These are phyloP conservation scores for Drechslerella dactyloides DNA, from an alignment of 2,329 filamentous ascomycete genomes.

Conservation along the genomic window DNA sequence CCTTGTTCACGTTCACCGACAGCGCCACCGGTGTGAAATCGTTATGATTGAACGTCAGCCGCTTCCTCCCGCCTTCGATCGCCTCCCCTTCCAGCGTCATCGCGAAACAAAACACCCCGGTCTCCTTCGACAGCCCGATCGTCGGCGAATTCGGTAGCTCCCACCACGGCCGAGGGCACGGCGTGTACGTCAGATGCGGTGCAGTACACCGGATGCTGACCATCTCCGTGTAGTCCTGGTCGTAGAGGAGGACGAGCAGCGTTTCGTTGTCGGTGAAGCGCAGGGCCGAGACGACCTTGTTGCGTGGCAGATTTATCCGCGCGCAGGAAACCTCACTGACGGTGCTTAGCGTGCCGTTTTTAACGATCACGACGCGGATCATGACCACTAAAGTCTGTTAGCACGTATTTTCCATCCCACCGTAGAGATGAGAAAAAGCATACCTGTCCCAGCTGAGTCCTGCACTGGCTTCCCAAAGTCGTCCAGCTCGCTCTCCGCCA, in stretches of 20 bases:
- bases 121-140: slow-evolving; percentile 13
- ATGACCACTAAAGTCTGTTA: slow-evolving; percentile 48
- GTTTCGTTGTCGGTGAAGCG: slow-evolving; percentile 55
- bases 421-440: neutral
- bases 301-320: slow-evolving; percentile 28
- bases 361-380: slow-evolving; percentile 53
- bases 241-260: slow-evolving; percentile 52
- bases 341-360: slow-evolving; percentile 54
- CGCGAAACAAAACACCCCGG: slow-evolving; percentile 39
- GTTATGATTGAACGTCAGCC: slow-evolving; percentile 42
- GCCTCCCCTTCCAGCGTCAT: slow-evolving; percentile 23
- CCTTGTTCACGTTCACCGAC: slow-evolving; percentile 48
- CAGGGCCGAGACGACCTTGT: slow-evolving; percentile 51
- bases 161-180: slow-evolving; percentile 35
- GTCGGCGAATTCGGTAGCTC: slow-evolving; percentile 33
- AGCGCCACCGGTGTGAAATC: slow-evolving; percentile 42
- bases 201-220: slow-evolving; percentile 34
- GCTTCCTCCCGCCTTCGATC: slow-evolving; percentile 16
- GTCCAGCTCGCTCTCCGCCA: slow-evolving; percentile 48
- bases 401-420: neutral
- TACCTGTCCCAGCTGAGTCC: slow-evolving; percentile 31
- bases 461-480: slow-evolving; percentile 32
- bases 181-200: slow-evolving; percentile 34
- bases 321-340: slow-evolving; percentile 53
- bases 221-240: slow-evolving; percentile 52